Conservation (phyloP, 106 monocot genomes). For the Acanthochlamys bracteata region DNA sequence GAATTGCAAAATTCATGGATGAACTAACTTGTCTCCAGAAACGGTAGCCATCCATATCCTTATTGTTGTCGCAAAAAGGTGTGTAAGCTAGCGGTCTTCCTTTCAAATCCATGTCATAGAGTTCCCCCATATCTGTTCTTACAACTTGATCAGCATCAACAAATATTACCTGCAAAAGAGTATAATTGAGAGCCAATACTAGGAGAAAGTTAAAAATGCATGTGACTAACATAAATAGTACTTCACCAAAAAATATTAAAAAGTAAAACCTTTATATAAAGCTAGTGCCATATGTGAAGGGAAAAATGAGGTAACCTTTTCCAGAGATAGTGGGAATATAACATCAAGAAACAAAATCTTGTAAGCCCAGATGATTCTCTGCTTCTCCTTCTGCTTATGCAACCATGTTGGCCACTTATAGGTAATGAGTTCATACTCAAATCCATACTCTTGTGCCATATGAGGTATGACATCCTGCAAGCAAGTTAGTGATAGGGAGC, state of each 20-base stretch:
- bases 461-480: conserved; percentile 89
- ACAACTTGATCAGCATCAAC: conserved; percentile 99
- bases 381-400: conserved; percentile 98
- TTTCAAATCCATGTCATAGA: conserved; percentile 98
- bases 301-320: conserved; percentile 38
- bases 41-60: conserved; percentile 97
- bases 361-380: conserved; percentile 97
- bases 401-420: conserved; percentile 99
- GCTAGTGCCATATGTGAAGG: not conserved
- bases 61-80: conserved; percentile 99
- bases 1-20: no score
- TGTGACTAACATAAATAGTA: no score
- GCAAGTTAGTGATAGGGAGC: not conserved
- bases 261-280: not conserved
- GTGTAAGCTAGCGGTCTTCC: conserved; percentile 95
- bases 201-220: no score
- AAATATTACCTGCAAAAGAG: conserved; percentile 79
- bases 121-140: conserved; percentile 91
- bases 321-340: conserved; percentile 89
- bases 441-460: conserved; percentile 91
- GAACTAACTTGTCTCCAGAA: conserved; percentile 91
- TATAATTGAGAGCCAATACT: no score
- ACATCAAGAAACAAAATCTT: conserved; percentile 99
- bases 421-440: conserved; percentile 95
- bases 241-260: not conserved